These are phyloP conservation scores for Hymenoscyphus fraxineus DNA, from an alignment of 2,329 filamentous ascomycete species.

Conservation along the genomic window DNA sequence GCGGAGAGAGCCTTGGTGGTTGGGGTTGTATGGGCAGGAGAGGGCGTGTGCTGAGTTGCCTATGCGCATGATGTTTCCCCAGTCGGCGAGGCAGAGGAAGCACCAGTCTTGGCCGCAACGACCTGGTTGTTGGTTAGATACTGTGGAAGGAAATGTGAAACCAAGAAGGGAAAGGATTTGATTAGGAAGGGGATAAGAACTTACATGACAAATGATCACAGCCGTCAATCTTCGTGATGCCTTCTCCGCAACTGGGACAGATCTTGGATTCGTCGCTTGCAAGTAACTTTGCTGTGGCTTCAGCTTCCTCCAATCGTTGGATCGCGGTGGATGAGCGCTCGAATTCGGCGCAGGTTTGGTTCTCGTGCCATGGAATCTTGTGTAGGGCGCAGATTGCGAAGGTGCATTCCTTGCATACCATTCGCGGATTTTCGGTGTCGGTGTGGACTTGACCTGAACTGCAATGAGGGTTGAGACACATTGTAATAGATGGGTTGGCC, in stretches of 20 bases:
- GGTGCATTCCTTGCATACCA: constrained; percentile 23
- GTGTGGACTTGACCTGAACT: constrained; percentile 20
- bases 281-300: constrained; percentile 27
- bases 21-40: constrained; percentile 19
- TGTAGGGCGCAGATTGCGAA: constrained; percentile 25
- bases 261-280: constrained; percentile 19
- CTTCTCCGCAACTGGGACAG: constrained; percentile 24
- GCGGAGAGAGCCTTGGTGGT: neutral
- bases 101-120: constrained; percentile 27
- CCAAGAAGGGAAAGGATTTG: neutral
- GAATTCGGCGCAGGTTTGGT: constrained; percentile 25
- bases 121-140: constrained; percentile 9
- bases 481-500: constrained; percentile 13
- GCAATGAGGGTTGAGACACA: constrained; percentile 24
- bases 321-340: constrained; percentile 23
- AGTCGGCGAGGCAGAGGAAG: constrained; percentile 23
- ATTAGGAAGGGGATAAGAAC: constrained; percentile 3
- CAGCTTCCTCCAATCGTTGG: constrained; percentile 26
- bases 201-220: constrained; percentile 29
- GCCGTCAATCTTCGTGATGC: constrained; percentile 20
- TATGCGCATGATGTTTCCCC: constrained; percentile 23
- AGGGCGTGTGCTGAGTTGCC: constrained; percentile 20
- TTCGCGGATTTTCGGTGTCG: constrained; percentile 15
- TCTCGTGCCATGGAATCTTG: constrained; percentile 28
- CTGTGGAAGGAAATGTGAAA: neutral